Evolutionary conservation across 2,329 filamentous ascomycete genomes (phyloP).

Genomic region (Aspergillus uvarum): DNA sequence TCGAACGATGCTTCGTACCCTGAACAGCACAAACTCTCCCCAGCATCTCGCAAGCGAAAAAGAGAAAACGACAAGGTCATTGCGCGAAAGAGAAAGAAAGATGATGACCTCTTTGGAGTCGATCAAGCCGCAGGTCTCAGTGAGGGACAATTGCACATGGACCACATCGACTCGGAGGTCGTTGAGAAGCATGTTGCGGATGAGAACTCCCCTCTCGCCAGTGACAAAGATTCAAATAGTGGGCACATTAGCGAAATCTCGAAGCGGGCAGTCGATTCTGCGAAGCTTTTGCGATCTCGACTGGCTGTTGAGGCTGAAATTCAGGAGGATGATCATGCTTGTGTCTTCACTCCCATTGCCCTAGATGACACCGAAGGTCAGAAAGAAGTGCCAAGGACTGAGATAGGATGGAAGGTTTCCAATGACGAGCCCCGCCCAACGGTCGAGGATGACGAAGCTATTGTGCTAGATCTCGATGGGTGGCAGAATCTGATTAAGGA

Average conservation of each 20-base stretch:
- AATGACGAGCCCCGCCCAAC: slow-evolving; percentile 60
- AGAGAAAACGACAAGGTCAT: slow-evolving; percentile 67
- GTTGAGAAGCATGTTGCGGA: background rate
- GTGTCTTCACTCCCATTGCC: slow-evolving; percentile 9
- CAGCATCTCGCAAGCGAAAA: slow-evolving; percentile 69
- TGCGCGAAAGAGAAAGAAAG: slow-evolving; percentile 76
- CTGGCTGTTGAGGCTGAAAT: slow-evolving; percentile 53
- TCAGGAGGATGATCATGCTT: slow-evolving; percentile 14
- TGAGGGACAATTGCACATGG: background rate
- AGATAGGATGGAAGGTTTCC: slow-evolving; percentile 63
- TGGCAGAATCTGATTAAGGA: slow-evolving; percentile 69
- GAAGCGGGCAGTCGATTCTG: background rate
- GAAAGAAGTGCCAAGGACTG: slow-evolving; percentile 43
- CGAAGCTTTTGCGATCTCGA: background rate
- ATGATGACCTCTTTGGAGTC: slow-evolving; percentile 74
- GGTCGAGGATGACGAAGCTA: slow-evolving; percentile 63
- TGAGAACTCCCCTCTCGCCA: background rate
- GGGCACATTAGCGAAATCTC: background rate
- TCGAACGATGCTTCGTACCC: slow-evolving; percentile 26
- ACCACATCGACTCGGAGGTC: background rate
- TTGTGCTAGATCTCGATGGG: slow-evolving; percentile 68
- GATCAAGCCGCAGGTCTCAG: slow-evolving; percentile 28
- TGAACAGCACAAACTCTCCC: slow-evolving; percentile 52
- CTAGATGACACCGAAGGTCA: slow-evolving; percentile 31
- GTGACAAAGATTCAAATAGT: background rate